Percentiles rank a stretch among this genome's conserved stretches.
These are phyloP conservation scores for Trapa bicornis DNA, from an alignment of 345 rosid species.

Conservation along the genomic window DNA sequence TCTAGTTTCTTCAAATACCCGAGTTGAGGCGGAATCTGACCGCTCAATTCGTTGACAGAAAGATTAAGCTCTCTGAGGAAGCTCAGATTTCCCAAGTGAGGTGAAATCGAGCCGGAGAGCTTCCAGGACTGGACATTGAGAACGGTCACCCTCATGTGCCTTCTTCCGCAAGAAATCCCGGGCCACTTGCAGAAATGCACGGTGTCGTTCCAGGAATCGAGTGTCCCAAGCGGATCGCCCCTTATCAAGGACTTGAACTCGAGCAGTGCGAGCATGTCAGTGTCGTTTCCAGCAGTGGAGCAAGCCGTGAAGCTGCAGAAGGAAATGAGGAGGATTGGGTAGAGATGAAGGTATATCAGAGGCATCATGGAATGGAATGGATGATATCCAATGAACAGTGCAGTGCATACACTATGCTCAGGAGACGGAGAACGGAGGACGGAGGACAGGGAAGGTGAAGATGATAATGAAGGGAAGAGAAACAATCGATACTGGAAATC, in stretches of 20 bases:
- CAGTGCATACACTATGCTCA: no score
- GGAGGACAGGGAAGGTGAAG: no score
- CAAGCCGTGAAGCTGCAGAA: neutral
- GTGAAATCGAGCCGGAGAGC: constrained; percentile 7
- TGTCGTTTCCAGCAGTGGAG: neutral
- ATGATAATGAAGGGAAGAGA: no score
- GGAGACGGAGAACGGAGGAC: no score
- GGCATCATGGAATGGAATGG: neutral
- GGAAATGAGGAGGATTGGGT: neutral
- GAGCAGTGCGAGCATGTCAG: neutral
- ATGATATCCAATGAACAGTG: no score
- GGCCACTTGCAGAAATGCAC: constrained; percentile 3
- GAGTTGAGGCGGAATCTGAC: constrained; percentile 7
- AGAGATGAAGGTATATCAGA: neutral
- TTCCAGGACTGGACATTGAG: neutral
- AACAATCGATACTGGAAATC: no score
- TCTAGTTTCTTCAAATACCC: constrained; percentile 8
- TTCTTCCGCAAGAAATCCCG: neutral
- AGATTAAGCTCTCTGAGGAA: constrained; percentile 1
- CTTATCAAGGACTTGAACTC: constrained; percentile 1
- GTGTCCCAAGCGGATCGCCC: neutral
- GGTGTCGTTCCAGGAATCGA: constrained; percentile 1
- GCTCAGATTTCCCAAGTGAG: constrained; percentile 1
- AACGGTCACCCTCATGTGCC: neutral
- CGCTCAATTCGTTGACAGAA: neutral